Evolutionary conservation across 768 basidiomycete genomes (phyloP).

Genomic region (Panellus pusillus): DNA sequence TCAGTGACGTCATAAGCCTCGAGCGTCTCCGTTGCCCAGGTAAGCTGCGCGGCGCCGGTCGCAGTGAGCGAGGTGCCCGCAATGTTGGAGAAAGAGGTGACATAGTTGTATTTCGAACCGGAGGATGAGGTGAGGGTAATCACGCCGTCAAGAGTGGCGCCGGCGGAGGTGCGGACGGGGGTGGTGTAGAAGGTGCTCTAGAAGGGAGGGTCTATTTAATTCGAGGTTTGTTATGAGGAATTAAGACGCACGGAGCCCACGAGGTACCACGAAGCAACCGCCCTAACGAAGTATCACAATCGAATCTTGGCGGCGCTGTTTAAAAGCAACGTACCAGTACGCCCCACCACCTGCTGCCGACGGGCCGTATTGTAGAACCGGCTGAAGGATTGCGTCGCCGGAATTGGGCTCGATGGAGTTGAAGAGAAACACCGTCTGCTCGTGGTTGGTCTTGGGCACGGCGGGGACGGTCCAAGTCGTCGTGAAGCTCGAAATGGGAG

Average conservation of each 20-base stretch:
- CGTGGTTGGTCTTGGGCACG: slow-evolving; percentile 15
- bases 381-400: slow-evolving; percentile 10
- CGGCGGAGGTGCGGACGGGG: background rate
- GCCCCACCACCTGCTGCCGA: slow-evolving; percentile 21
- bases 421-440: slow-evolving; percentile 22
- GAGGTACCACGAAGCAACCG: slow-evolving; percentile 16
- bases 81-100: slow-evolving; percentile 13
- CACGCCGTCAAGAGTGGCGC: slow-evolving; percentile 16
- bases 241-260: no score
- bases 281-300: no score
- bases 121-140: slow-evolving; percentile 12
- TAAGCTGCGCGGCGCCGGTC: slow-evolving; percentile 12
- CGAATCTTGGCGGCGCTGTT: no score
- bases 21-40: slow-evolving; percentile 20
- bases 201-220: no score
- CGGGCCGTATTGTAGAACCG: slow-evolving; percentile 17
- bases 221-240: no score
- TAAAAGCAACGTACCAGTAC: no score
- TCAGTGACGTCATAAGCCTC: slow-evolving; percentile 14
- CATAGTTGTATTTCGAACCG: slow-evolving; percentile 13
- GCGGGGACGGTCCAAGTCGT: slow-evolving; percentile 21
- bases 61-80: slow-evolving; percentile 15
- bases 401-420: slow-evolving; percentile 19
- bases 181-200: background rate
- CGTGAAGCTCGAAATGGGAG: slow-evolving; percentile 19